Base-by-base conservation (phyloP, 306 rosid species). In the Glycyrrhiza uralensis region DNA sequence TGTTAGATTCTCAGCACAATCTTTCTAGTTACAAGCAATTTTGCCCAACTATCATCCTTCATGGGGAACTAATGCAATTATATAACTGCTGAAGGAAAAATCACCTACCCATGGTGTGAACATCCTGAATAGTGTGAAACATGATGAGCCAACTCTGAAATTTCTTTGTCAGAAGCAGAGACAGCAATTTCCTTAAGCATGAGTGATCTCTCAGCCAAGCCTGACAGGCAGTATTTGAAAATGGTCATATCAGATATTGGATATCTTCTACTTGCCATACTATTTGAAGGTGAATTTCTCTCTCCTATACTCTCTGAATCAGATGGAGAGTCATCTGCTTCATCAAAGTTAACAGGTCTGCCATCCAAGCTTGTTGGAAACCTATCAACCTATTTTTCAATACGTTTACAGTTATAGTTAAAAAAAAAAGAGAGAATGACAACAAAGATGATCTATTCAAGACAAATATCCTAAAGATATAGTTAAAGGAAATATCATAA, bases 91-190 rank as follows among this genome's bases (percentile, higher is more conserved):
- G 59, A 39, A 58, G 28, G 55, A 17, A 70, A 56, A 41, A 70
- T 59, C 55, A 80, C 94, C 77, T 81, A 94, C 98, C 96, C 84
- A 72, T 87, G 96, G 76, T 94, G 98, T 59, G 89, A 85, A 76
- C 98, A 94, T 77, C 98, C 98, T 11, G 96, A 86, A 79, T 89
- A 89, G 60, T 72, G 75, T 47, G 98, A 89, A 70, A 94, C 92
- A 14, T 82, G 89, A 71, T 74, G 68, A 9, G 98, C 89, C 56
- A 94, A 85, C 69, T 82, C 85, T 10, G 66, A 77, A 79, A 94
- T 85, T 64, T 89, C 97, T 69, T 72, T 85, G 57, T 80, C 82
- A 23, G 96, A 81, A 50, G 85, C 82, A 36, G 80, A 76, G 73
- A 69, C 35, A 51, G 88, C 90, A 78, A 94, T 89, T 79, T 94